Percentiles rank a stretch among this genome's conserved stretches.
phyloP scores from a whole-genome alignment of 148 eudicot genomes.

The Chenopodium quinoa region DNA sequence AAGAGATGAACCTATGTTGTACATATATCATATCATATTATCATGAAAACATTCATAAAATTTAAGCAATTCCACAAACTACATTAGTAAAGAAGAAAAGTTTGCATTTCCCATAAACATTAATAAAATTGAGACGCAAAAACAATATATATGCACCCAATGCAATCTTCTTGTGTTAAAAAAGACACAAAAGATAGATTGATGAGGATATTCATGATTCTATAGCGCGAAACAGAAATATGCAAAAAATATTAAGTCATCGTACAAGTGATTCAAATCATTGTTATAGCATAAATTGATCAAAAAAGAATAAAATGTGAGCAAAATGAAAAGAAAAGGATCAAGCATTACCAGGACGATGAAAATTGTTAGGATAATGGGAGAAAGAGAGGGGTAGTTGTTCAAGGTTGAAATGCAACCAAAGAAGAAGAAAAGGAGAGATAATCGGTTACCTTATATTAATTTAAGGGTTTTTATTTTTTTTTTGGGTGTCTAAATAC shows the following conservation, averaged over 20 bases:
- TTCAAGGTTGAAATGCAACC: not conserved
- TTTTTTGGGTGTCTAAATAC: too few species aligned
- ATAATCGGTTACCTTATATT: not conserved
- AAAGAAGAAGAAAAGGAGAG: not conserved
- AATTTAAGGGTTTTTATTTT: not conserved
- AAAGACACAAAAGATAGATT: not conserved
- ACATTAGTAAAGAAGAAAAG: not conserved
- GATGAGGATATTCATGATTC: not conserved
- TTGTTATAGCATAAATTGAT: not conserved
- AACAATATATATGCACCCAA: not conserved
- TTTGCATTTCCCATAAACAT: not conserved
- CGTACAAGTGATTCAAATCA: not conserved
- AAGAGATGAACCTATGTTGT: too few species aligned
- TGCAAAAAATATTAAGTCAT: not conserved
- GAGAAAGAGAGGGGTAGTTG: not conserved
- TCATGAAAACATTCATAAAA: not conserved
- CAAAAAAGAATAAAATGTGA: not conserved
- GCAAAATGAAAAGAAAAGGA: not conserved
- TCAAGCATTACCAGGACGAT: conserved; percentile 10
- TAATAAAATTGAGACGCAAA: not conserved
- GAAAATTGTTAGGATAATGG: not conserved
- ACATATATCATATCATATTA: too few species aligned
- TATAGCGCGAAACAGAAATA: not conserved
- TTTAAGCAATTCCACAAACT: not conserved
- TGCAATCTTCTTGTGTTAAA: not conserved